These are phyloP conservation scores for Camellia sinensis DNA, from an alignment of 148 eudicot genomes.

Conservation along the genomic window DNA sequence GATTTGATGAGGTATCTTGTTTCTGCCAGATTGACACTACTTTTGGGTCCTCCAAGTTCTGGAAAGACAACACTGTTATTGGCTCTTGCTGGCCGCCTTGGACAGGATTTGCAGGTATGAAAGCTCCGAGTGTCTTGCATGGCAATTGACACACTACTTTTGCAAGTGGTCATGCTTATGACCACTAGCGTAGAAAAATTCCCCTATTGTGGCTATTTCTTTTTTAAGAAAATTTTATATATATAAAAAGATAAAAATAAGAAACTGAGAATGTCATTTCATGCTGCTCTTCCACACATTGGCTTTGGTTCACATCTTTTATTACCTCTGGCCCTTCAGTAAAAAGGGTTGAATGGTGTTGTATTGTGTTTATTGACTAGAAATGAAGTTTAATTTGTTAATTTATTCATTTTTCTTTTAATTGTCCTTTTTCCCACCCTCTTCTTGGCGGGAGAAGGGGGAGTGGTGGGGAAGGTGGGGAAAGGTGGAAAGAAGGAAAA, in stretches of 20 bases:
- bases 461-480: neutral
- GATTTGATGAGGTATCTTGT: conserved; percentile 10
- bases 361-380: neutral
- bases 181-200: neutral
- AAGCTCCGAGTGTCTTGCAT: conserved; percentile 15
- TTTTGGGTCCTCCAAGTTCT: conserved; percentile 95
- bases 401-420: neutral
- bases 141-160: neutral
- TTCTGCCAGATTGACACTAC: conserved; percentile 67
- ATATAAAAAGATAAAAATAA: neutral
- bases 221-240: neutral
- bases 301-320: neutral
- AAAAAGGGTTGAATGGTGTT: neutral
- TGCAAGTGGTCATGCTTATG: neutral
- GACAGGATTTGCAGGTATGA: conserved; percentile 72
- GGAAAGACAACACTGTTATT: conserved; percentile 85
- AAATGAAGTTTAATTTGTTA: neutral
- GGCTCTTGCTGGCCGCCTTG: conserved; percentile 94
- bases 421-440: neutral
- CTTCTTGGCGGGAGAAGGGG: neutral
- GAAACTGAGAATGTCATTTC: neutral
- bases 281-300: neutral
- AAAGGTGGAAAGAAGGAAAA: neutral
- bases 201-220: neutral
- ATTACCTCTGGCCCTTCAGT: neutral